These are phyloP conservation scores for Chrysosporium keratinophilum DNA, from an alignment of 2,329 filamentous ascomycete species.

Conservation along the genomic window DNA sequence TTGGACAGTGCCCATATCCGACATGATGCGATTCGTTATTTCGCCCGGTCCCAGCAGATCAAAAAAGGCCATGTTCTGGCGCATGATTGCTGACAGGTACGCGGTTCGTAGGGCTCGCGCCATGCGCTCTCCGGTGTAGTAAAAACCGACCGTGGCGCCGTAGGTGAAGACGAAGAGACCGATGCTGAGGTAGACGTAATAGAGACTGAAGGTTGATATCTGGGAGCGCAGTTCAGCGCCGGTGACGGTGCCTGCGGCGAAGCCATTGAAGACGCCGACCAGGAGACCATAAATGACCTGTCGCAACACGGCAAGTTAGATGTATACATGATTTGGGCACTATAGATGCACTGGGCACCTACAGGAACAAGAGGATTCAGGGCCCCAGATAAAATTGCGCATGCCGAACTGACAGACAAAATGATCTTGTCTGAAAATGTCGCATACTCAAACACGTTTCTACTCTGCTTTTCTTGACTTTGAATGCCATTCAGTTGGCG, in stretches of 20 bases:
- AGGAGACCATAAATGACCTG: background rate
- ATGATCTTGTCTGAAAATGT: conserved; percentile 1
- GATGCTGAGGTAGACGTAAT: conserved; percentile 66
- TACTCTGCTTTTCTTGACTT: background rate
- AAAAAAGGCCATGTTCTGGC: conserved; percentile 74
- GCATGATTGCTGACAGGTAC: conserved; percentile 65
- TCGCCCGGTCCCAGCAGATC: conserved; percentile 77
- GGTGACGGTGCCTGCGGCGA: background rate
- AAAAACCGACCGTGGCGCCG: conserved; percentile 69
- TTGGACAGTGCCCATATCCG: conserved; percentile 74
- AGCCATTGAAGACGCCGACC: background rate
- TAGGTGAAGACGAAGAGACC: conserved; percentile 62
- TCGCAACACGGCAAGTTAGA: too few relatives aligned
- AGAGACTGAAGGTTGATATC: conserved; percentile 34
- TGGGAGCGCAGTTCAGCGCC: background rate
- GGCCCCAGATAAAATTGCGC: conserved; percentile 4
- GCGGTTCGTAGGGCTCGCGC: conserved; percentile 58
- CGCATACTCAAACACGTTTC: conserved; percentile 4
- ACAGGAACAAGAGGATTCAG: conserved; percentile 11
- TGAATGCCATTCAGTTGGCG: conserved; percentile 4
- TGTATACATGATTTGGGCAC: too few relatives aligned
- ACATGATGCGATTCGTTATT: conserved; percentile 73
- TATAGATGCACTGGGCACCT: too few relatives aligned
- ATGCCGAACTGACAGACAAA: conserved; percentile 4
- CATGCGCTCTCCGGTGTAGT: conserved; percentile 63